Evolutionary conservation across 2,329 filamentous ascomycete species (phyloP).

Genomic region (Parascedosporium putredinis): DNA sequence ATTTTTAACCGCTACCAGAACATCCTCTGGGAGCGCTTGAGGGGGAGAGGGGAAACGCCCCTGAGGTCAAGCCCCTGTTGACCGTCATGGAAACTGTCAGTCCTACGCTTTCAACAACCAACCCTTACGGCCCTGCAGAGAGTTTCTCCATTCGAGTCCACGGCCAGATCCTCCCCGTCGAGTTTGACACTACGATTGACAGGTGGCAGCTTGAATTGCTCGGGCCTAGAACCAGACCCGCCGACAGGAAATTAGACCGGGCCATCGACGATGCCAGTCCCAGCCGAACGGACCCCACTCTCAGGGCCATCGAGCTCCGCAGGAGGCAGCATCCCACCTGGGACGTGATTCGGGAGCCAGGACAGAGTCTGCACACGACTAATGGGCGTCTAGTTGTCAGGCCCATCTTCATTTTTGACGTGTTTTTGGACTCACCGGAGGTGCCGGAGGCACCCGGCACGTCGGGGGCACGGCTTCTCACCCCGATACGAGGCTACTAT

Average conservation of each 20-base stretch:
- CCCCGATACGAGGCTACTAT: neutral
- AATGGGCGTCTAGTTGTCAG: neutral
- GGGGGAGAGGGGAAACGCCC: neutral
- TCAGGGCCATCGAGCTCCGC: neutral
- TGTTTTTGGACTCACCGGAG: neutral
- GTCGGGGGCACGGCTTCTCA: too few relatives aligned
- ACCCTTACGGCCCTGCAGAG: neutral
- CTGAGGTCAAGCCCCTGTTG: neutral
- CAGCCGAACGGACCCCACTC: neutral
- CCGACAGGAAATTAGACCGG: neutral
- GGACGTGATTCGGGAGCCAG: neutral
- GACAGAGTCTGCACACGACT: neutral
- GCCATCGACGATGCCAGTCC: neutral
- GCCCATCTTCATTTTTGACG: neutral
- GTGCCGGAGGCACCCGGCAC: neutral
- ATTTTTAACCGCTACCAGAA: neutral
- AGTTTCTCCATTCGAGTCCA: neutral
- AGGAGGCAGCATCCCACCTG: neutral
- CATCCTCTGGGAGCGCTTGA: neutral
- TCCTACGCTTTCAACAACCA: neutral
- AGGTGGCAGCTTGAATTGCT: neutral
- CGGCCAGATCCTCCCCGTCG: neutral
- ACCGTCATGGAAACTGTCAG: neutral
- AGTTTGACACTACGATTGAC: neutral
- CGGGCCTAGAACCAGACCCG: neutral